Conservation (phyloP, 164 flowering plant genomes). For the Annona cherimola region DNA sequence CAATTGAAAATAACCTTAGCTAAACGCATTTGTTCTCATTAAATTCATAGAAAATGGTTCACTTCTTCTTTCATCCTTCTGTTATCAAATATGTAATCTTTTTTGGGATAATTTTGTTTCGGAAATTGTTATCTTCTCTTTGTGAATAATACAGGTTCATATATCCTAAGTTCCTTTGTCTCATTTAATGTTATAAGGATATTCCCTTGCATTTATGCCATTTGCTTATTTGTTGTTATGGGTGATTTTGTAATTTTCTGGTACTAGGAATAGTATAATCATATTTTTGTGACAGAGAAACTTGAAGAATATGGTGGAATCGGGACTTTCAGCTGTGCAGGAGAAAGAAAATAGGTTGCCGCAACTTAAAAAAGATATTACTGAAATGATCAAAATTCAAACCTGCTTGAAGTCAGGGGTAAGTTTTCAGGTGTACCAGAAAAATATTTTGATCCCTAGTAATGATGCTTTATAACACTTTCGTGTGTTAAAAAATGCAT, state of each 20-base stretch:
- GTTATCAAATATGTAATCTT: too few relatives aligned
- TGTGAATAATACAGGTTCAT: too few relatives aligned
- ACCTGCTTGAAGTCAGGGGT: conserved; percentile 58
- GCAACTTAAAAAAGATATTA: conserved; percentile 74
- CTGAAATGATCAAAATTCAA: conserved; percentile 61
- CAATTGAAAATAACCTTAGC: background rate
- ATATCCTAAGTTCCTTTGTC: background rate
- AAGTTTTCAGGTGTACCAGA: conserved; percentile 4
- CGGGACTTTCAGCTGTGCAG: conserved; percentile 67
- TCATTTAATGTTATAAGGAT: background rate
- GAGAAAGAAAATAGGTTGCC: conserved; percentile 74
- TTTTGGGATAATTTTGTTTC: too few relatives aligned
- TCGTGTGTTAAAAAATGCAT: background rate
- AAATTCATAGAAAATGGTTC: too few relatives aligned
- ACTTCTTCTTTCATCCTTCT: too few relatives aligned
- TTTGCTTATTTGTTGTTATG: background rate
- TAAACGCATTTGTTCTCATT: background rate
- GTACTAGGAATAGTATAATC: background rate
- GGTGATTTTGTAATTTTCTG: background rate
- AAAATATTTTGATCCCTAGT: background rate
- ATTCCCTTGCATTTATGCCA: background rate
- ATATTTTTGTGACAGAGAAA: conserved; percentile 53
- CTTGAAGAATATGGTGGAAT: conserved; percentile 64
- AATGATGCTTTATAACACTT: background rate
- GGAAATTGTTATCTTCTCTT: background rate